Evolutionary conservation across 148 eudicot genomes (phyloP).

Genomic region (Rhododendron ferrugineum): DNA sequence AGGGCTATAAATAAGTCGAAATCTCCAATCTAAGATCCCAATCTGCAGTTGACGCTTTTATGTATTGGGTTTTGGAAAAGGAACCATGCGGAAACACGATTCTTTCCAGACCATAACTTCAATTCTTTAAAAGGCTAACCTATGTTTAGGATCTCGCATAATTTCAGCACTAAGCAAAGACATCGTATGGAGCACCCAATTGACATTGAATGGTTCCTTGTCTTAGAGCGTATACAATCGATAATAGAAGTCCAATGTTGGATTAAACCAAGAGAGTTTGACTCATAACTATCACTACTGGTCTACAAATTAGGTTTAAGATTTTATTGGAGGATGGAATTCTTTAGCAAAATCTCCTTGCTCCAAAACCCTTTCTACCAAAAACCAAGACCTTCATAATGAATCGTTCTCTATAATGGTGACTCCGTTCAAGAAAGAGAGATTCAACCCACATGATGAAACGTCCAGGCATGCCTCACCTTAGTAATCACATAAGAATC

Average conservation of each 20-base stretch:
- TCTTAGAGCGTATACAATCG: not conserved
- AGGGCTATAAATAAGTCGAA: not conserved
- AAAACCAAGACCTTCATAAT: not conserved
- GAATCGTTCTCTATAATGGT: not conserved
- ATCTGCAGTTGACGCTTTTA: not conserved
- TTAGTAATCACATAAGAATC: not conserved
- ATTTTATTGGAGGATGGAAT: not conserved
- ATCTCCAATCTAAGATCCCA: not conserved
- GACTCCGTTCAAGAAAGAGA: not conserved
- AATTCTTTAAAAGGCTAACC: not conserved
- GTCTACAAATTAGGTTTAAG: not conserved
- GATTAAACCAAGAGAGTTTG: not conserved
- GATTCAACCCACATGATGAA: not conserved
- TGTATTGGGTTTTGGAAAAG: no score
- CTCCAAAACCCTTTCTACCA: not conserved
- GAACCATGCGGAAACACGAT: not conserved
- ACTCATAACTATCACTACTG: not conserved
- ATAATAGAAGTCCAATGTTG: not conserved
- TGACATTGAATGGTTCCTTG: not conserved
- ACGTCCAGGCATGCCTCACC: not conserved
- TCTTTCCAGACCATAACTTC: not conserved
- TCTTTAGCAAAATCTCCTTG: not conserved
- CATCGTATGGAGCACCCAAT: not conserved
- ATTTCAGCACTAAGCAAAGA: not conserved
- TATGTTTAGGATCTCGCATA: not conserved